Evolutionary conservation across 768 basidiomycete genomes (phyloP).

Genomic region (Agaricus blazei): DNA sequence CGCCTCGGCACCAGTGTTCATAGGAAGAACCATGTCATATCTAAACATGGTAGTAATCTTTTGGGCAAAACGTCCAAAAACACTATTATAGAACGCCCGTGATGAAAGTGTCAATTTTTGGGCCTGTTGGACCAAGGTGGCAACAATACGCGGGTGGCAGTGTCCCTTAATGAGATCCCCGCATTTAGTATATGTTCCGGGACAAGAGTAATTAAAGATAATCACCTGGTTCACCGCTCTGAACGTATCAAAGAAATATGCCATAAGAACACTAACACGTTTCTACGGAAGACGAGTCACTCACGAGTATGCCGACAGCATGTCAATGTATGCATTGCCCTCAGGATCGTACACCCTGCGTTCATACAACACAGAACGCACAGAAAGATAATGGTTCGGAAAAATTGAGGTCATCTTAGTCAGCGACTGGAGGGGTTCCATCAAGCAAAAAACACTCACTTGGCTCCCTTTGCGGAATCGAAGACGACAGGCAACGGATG

Average conservation of each 20-base stretch:
- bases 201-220: constrained; percentile 18
- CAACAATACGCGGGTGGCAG: constrained; percentile 87
- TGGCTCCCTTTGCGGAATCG: constrained; percentile 83
- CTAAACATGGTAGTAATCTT: constrained; percentile 79
- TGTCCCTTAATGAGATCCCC: constrained; percentile 53
- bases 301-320: constrained; percentile 96
- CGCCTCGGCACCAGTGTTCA: constrained; percentile 99
- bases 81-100: constrained; percentile 92
- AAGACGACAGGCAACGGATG: constrained; percentile 95
- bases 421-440: constrained; percentile 9
- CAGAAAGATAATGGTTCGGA: constrained; percentile 10
- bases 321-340: constrained; percentile 95
- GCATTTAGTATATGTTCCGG: background rate
- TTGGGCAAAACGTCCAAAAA: constrained; percentile 87
- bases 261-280: background rate
- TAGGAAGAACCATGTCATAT: constrained; percentile 94
- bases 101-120: constrained; percentile 90
- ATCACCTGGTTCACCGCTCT: constrained; percentile 68
- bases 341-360: constrained; percentile 86
- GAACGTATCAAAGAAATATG: background rate
- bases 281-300: constrained; percentile 18
- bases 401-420: constrained; percentile 7
- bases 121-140: constrained; percentile 77
- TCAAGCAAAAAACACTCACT: constrained; percentile 56
- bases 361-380: background rate